Evolutionary conservation across 2,329 filamentous ascomycete species (phyloP).

Genomic region (Ascochyta viciae-villosae): DNA sequence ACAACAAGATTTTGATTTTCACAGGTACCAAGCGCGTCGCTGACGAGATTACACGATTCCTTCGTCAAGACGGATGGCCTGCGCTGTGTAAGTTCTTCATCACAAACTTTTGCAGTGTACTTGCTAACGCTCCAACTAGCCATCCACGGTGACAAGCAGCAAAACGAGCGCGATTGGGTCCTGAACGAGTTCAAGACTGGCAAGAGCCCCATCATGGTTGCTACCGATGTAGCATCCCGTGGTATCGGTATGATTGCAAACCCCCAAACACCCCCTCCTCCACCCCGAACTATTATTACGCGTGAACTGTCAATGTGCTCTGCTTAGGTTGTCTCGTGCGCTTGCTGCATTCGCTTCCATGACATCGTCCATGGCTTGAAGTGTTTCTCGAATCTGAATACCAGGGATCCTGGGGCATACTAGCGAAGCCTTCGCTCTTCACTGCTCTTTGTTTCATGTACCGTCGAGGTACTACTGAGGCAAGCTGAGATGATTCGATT

Average conservation of each 20-base stretch:
- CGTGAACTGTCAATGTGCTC: conserved; percentile 76
- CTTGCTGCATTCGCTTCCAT: conserved; percentile 75
- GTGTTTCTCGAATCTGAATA: conserved; percentile 82
- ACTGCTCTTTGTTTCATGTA: conserved; percentile 74
- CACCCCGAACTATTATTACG: conserved; percentile 55
- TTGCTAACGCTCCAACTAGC: conserved; percentile 63
- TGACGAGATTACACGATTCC: conserved; percentile 96
- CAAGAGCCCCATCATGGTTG: conserved; percentile 99
- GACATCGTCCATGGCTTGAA: conserved; percentile 87
- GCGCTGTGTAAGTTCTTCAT: conserved; percentile 76
- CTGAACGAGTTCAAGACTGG: conserved; percentile 99
- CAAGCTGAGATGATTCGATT: conserved; percentile 82
- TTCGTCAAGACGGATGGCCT: conserved; percentile 97
- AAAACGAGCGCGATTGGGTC: conserved; percentile 99
- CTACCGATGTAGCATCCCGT: conserved; percentile 99
- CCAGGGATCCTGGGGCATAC: conserved; percentile 86
- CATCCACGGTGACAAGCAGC: conserved; percentile 99
- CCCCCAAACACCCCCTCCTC: conserved; percentile 54
- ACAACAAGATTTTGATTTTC: conserved; percentile 95
- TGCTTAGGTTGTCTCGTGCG: conserved; percentile 90
- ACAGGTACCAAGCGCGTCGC: conserved; percentile 87
- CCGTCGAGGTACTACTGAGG: conserved; percentile 71
- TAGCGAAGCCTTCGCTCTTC: conserved; percentile 75
- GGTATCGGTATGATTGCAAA: conserved; percentile 98
- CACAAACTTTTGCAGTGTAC: conserved; percentile 6